Evolutionary conservation across 2,329 filamentous ascomycete genomes (phyloP).

Genomic region (Diaporthe citrichinensis): DNA sequence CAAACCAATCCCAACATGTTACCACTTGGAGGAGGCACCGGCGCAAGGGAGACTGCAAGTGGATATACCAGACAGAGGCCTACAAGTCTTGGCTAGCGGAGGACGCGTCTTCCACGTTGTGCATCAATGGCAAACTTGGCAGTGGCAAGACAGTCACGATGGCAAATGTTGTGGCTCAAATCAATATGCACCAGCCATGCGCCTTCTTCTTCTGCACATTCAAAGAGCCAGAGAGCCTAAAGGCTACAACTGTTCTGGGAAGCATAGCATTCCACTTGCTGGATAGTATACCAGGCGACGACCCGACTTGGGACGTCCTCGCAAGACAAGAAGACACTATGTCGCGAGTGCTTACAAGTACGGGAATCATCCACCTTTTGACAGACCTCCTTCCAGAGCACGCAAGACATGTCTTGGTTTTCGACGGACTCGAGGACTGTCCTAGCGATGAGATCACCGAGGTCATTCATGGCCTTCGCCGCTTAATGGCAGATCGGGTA

Average conservation of each 20-base stretch:
- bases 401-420: background rate
- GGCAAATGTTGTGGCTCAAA: constrained; percentile 29
- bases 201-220: constrained; percentile 35
- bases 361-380: constrained; percentile 11
- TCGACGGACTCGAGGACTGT: constrained; percentile 26
- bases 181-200: constrained; percentile 1
- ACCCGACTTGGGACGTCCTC: background rate
- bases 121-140: constrained; percentile 28
- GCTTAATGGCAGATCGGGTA: background rate
- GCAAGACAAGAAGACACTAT: background rate
- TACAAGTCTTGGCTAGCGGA: constrained; percentile 24
- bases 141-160: constrained; percentile 32
- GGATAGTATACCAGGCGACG: background rate
- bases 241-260: background rate
- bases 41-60: constrained; percentile 35
- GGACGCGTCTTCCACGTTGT: background rate
- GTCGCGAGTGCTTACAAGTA: background rate
- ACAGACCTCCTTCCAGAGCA: background rate
- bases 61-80: constrained; percentile 23
- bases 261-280: constrained; percentile 30
- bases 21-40: constrained; percentile 37
- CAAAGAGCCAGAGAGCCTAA: constrained; percentile 14
- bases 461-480: background rate
- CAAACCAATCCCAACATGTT: constrained; percentile 23
- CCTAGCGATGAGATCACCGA: background rate